Evolutionary conservation across 495 filamentous ascomycete species (phyloP).

Genomic region (Opeltia flavorubescens): DNA sequence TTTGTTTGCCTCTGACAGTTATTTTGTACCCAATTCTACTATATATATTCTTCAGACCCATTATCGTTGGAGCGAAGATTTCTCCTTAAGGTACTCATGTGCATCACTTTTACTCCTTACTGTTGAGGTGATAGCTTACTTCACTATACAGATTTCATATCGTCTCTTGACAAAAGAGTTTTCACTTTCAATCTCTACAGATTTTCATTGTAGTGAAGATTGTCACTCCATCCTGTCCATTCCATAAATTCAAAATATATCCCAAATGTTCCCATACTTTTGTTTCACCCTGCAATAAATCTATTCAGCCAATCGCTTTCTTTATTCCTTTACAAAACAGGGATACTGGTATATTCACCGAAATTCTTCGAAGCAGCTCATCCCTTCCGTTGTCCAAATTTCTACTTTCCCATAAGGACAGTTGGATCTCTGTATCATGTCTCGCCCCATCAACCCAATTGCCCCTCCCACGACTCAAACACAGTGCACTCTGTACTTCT

Average conservation of each 20-base stretch:
- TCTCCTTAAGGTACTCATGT: too few species aligned
- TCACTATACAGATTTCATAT: neutral
- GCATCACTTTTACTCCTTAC: neutral
- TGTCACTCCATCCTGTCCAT: neutral
- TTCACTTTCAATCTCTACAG: neutral
- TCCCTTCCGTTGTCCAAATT: too few species aligned
- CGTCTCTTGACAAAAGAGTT: neutral
- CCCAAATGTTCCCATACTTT: neutral
- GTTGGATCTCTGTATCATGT: too few species aligned
- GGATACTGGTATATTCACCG: neutral
- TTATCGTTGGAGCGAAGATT: too few species aligned
- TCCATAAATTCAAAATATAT: neutral
- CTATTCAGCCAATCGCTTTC: neutral
- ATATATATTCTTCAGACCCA: too few species aligned
- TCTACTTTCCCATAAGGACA: too few species aligned
- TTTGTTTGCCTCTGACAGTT: too few species aligned
- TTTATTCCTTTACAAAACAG: neutral
- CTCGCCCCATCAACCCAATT: too few species aligned
- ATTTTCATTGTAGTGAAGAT: neutral
- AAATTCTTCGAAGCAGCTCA: neutral
- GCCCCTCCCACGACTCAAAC: neutral
- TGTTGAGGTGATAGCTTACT: neutral
- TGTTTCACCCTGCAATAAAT: neutral
- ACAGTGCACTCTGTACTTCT: neutral
- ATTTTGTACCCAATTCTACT: too few species aligned